Percentiles rank a stretch among this genome's conserved stretches.
Conservation (phyloP, 2,329 filamentous ascomycete genomes). For the Diaporthe ampelina region DNA sequence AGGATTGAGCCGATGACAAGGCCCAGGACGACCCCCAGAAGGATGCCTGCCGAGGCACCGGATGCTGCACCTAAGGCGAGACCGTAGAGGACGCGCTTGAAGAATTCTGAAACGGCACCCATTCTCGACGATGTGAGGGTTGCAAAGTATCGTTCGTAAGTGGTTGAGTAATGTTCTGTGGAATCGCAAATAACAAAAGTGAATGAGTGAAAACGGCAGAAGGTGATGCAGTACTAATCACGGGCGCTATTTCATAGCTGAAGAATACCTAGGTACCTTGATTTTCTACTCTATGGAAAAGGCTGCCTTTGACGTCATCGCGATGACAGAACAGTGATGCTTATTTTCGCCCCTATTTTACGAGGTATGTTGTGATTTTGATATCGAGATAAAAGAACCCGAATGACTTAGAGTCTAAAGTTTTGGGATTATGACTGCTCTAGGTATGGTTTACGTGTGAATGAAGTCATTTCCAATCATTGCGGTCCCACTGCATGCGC, state of each 20-base stretch:
- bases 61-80: conserved; percentile 13
- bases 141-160: not conserved
- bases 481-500: not conserved
- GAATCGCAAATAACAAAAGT: not conserved
- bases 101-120: conserved; percentile 29
- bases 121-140: not conserved
- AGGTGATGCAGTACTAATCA: too few relatives aligned
- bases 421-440: not conserved
- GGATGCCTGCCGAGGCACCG: conserved; percentile 15
- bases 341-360: not conserved
- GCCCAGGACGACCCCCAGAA: conserved; percentile 23
- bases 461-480: not conserved
- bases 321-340: not conserved
- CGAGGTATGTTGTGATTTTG: not conserved
- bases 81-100: conserved; percentile 35
- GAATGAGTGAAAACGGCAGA: not conserved
- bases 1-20: conserved; percentile 28
- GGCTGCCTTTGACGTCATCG: conserved; percentile 27
- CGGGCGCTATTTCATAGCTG: not conserved
- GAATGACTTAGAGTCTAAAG: not conserved
- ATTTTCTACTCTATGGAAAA: not conserved
- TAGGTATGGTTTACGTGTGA: not conserved
- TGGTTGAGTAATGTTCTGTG: not conserved
- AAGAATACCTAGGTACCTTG: conserved; percentile 12
- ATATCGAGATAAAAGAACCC: not conserved